These are phyloP conservation scores for Arctium minus DNA, from an alignment of 129 eudicot genomes.

Conservation along the genomic window DNA sequence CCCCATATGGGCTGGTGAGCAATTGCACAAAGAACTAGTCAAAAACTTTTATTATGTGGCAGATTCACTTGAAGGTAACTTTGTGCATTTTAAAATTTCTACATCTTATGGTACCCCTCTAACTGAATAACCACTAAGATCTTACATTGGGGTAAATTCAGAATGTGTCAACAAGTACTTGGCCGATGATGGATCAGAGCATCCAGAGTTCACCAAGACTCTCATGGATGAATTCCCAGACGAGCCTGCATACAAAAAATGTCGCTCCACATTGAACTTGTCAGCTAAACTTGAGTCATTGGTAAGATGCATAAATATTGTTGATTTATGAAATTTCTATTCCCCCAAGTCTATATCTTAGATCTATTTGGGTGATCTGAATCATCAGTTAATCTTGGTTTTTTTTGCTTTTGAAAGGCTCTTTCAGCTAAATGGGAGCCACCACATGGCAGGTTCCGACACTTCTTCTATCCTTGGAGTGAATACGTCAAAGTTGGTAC, in stretches of 20 bases:
- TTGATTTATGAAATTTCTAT: not conserved
- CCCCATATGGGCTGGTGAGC: conserved; percentile 89
- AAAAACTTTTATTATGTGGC: conserved; percentile 49
- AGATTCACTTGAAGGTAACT: conserved; percentile 67
- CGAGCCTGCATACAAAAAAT: conserved; percentile 61
- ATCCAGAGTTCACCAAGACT: conserved; percentile 46
- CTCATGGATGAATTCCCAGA: conserved; percentile 65
- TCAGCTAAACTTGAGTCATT: conserved; percentile 52
- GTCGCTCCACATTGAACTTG: conserved; percentile 50
- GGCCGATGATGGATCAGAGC: conserved; percentile 49
- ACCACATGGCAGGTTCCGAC: conserved; percentile 66
- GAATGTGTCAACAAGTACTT: conserved; percentile 69
- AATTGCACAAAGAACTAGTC: conserved; percentile 61
- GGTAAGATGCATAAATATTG: conserved; percentile 26
- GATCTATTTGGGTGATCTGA: not conserved
- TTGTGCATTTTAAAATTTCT: not conserved
- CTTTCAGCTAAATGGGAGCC: conserved; percentile 86
- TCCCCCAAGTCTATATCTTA: not conserved
- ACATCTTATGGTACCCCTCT: not conserved
- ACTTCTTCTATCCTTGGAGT: conserved; percentile 69
- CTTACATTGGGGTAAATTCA: conserved; percentile 25
- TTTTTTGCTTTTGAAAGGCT: conserved; percentile 38
- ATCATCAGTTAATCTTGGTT: not conserved
- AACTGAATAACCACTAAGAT: not conserved
- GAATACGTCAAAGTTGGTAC: conserved; percentile 78